Base-by-base conservation (phyloP, 495 filamentous ascomycete species). In the Xylaria grammica region DNA sequence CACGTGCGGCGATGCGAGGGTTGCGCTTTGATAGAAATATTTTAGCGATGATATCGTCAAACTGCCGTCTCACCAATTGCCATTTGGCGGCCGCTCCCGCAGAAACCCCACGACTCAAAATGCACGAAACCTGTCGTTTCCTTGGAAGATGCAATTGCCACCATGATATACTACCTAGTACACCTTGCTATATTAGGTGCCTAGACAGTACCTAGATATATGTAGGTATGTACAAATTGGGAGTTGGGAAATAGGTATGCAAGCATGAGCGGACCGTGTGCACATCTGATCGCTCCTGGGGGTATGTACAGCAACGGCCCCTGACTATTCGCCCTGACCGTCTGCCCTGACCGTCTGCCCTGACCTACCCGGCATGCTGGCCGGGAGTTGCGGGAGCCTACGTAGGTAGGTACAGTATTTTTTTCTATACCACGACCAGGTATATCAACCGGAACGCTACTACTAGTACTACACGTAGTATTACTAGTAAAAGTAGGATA, bases 241-340 rank as follows among this genome's bases (percentile, higher is more conserved):
- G n/a, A n/a, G n/a, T n/a, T n/a, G n/a, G n/a, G n/a, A n/a, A n/a
- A n/a, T n/a, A n/a, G n/a, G n/a, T 17, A 34, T 48, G 56, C 42
- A 48, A 42, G 56, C 56, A 46, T 59, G n/a, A 10, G 40, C 56
- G 56, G 27, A 48, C 40, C 40, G 56, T 58, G 40, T 48, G 27
- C 27, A n/a, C 1, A 24, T 46, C 19, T 48, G 27, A 27, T 22
- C 29, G 4, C 13, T 32, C 22, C n/a, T 27, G 32, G 36, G 54
- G 38, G 40, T 46, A 46, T 29, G 6, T 22, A 34, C 26, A 32
- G 34, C 2, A 34, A 17, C n/a, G 17, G 36, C 36, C 54, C 54
- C 54, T 57, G n/a, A n/a, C n/a, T n/a, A n/a, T n/a, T n/a, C n/a
- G n/a, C n/a, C n/a, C n/a, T n/a, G n/a, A n/a, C n/a, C n/a, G n/a